Evolutionary conservation across 2,329 filamentous ascomycete genomes (phyloP).

Genomic region (Graphilbum fragrans): DNA sequence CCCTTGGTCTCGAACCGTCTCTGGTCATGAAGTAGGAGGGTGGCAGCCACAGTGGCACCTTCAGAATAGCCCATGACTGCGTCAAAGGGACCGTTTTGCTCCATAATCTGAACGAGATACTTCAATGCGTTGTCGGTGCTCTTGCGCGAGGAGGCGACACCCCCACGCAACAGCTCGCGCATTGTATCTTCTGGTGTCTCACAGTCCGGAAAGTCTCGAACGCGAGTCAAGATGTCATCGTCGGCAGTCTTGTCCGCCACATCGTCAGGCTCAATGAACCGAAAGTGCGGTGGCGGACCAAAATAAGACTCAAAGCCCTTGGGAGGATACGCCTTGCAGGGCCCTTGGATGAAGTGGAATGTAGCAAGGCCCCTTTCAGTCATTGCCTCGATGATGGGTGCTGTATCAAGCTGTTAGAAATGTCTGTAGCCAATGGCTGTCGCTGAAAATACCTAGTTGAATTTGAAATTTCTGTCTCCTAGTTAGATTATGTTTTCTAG

Average conservation of each 20-base stretch:
- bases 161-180: slow-evolving; percentile 29
- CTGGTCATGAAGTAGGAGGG: slow-evolving; percentile 37
- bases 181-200: slow-evolving; percentile 43
- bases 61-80: slow-evolving; percentile 51
- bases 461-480: too few relatives aligned
- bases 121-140: slow-evolving; percentile 29
- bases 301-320: slow-evolving; percentile 45
- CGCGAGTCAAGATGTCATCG: slow-evolving; percentile 34
- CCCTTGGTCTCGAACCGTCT: slow-evolving; percentile 22
- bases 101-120: slow-evolving; percentile 30
- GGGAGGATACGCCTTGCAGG: slow-evolving; percentile 35
- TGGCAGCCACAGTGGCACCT: slow-evolving; percentile 43
- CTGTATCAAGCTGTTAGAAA: too few relatives aligned
- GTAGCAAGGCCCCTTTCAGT: too few relatives aligned
- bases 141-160: slow-evolving; percentile 16
- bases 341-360: slow-evolving; percentile 40
- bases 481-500: too few relatives aligned
- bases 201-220: slow-evolving; percentile 41
- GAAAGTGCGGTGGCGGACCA: slow-evolving; percentile 40
- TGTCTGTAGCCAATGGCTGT: too few relatives aligned
- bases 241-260: slow-evolving; percentile 27
- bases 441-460: too few relatives aligned
- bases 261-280: slow-evolving; percentile 39
- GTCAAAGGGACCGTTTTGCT: slow-evolving; percentile 32
- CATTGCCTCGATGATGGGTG: too few relatives aligned